These are phyloP conservation scores for Cylindrotheca fusiformis DNA, from an alignment of 108 stramenopile species.

Conservation along the genomic window DNA sequence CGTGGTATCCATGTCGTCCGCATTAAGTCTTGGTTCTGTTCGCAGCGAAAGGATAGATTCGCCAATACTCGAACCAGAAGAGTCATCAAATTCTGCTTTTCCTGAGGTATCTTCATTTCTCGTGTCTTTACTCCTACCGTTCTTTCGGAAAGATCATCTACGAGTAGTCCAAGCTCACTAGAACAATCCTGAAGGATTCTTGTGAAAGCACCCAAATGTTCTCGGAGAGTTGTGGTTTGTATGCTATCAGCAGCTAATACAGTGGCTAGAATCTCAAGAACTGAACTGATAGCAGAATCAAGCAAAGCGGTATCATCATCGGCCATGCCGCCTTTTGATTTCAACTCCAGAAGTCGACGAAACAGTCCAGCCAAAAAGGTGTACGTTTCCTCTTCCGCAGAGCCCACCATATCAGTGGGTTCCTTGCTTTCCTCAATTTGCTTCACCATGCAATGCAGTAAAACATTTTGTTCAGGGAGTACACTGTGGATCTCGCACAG, in stretches of 20 bases:
- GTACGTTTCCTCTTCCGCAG: conserved; percentile 24
- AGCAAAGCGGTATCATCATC: conserved; percentile 35
- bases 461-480: conserved; percentile 73
- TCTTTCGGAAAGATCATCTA: conserved; percentile 46
- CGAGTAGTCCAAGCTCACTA: conserved; percentile 44
- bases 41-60: conserved; percentile 68
- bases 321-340: background rate
- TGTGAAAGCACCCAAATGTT: conserved; percentile 52
- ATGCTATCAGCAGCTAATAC: conserved; percentile 39
- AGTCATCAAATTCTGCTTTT: conserved; percentile 57
- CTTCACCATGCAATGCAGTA: conserved; percentile 56
- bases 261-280: conserved; percentile 61
- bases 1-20: conserved; percentile 48
- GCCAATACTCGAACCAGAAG: conserved; percentile 66
- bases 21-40: conserved; percentile 66
- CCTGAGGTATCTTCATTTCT: conserved; percentile 43
- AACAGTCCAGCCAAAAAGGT: conserved; percentile 42
- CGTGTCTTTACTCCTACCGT: conserved; percentile 51
- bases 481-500: conserved; percentile 6
- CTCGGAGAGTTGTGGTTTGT: conserved; percentile 21
- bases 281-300: conserved; percentile 36
- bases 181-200: conserved; percentile 36
- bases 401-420: conserved; percentile 31
- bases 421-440: conserved; percentile 20
- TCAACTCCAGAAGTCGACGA: background rate